These are phyloP conservation scores for Diaporthe capsici DNA, from an alignment of 2,329 filamentous ascomycete genomes.

Conservation along the genomic window DNA sequence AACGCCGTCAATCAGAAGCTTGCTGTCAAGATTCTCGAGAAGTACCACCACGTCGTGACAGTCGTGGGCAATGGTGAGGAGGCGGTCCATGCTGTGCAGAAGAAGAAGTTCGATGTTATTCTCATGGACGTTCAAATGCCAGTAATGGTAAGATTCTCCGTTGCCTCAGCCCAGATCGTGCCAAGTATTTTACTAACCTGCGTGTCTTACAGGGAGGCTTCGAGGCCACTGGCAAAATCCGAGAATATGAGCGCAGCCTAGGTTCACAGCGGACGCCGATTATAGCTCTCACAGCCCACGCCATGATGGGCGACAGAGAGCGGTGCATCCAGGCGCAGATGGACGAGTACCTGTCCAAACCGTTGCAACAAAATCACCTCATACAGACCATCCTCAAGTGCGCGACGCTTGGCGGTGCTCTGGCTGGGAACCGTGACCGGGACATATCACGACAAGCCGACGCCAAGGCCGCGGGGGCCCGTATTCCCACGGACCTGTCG, in stretches of 20 bases:
- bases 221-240: constrained; percentile 95
- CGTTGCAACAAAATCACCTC: constrained; percentile 94
- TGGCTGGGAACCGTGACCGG: constrained; percentile 80
- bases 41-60: constrained; percentile 92
- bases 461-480: constrained; percentile 59
- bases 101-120: constrained; percentile 94
- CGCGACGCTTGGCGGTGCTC: constrained; percentile 87
- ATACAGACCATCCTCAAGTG: constrained; percentile 99
- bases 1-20: constrained; percentile 97
- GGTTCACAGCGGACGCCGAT: constrained; percentile 90
- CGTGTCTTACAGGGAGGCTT: constrained; percentile 80
- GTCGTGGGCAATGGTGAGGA: constrained; percentile 97
- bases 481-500: constrained; percentile 49
- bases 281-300: constrained; percentile 96
- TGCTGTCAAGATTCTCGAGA: constrained; percentile 96
- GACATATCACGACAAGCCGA: constrained; percentile 68
- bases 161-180: neutral
- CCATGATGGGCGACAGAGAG: constrained; percentile 98
- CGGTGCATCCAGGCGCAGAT: constrained; percentile 99
- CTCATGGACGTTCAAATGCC: constrained; percentile 99
- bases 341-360: constrained; percentile 99
- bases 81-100: constrained; percentile 91
- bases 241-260: constrained; percentile 90
- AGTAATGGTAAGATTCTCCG: constrained; percentile 81
- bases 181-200: constrained; percentile 54